These are phyloP conservation scores for Fusarium burgessii DNA, from an alignment of 2,329 filamentous ascomycete species.

Conservation along the genomic window DNA sequence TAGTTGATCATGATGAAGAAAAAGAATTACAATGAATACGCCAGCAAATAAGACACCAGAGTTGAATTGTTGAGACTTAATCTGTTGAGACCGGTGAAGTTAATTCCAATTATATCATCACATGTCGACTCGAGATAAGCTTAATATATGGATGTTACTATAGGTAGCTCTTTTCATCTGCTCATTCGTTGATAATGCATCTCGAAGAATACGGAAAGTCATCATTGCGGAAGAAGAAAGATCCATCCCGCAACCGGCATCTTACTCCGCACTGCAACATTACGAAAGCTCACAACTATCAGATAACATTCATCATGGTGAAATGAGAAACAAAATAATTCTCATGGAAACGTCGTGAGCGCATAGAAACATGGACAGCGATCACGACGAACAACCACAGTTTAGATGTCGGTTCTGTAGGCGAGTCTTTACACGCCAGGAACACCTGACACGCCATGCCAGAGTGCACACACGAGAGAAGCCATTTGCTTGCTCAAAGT, in stretches of 20 bases:
- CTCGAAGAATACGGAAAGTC: neutral
- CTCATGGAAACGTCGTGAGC: neutral
- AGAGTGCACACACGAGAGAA: slow-evolving; percentile 33
- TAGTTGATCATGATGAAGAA: neutral
- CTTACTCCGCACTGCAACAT: slow-evolving; percentile 4
- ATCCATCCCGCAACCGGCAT: slow-evolving; percentile 3
- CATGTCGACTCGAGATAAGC: neutral
- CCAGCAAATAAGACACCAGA: neutral
- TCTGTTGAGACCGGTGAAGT: neutral
- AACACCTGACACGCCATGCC: slow-evolving; percentile 32
- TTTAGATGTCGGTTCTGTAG: slow-evolving; percentile 11
- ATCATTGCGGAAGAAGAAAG: slow-evolving; percentile 7
- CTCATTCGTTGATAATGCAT: neutral
- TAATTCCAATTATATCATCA: neutral
- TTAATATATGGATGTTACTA: neutral
- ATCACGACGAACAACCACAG: neutral
- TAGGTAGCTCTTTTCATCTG: neutral
- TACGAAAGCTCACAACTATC: neutral
- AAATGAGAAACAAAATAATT: neutral
- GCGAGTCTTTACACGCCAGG: slow-evolving; percentile 21
- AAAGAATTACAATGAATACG: neutral
- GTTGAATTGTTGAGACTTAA: neutral
- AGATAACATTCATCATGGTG: neutral
- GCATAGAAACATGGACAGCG: slow-evolving; percentile 1
- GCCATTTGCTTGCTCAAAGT: slow-evolving; percentile 24